These are phyloP conservation scores for Adansonia gregorii DNA, from an alignment of 441 rosid genomes.

Conservation along the genomic window DNA sequence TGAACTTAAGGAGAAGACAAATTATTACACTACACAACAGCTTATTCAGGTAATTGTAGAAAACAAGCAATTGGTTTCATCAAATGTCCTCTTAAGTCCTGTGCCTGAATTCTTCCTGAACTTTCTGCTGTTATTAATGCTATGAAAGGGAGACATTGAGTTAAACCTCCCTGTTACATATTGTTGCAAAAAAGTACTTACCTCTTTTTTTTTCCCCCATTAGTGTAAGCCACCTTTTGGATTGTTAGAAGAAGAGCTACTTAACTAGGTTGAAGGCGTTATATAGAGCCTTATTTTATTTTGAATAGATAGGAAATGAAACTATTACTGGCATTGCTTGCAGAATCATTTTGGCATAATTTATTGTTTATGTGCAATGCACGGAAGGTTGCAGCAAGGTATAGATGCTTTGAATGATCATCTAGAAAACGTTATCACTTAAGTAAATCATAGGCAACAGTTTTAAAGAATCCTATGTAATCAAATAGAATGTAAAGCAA, in stretches of 20 bases:
- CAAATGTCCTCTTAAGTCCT: neutral
- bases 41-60: constrained; percentile 73
- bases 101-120: constrained; percentile 4
- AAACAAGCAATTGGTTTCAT: constrained; percentile 7
- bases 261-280: neutral
- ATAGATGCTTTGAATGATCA: neutral
- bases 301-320: neutral
- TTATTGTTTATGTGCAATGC: neutral
- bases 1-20: constrained; percentile 91
- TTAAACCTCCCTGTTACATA: constrained; percentile 11
- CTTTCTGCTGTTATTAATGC: constrained; percentile 26
- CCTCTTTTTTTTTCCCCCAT: neutral
- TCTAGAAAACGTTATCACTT: neutral
- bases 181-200: constrained; percentile 1
- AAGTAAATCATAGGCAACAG: neutral
- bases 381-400: neutral
- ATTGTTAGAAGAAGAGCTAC: neutral
- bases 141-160: constrained; percentile 2
- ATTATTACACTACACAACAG: constrained; percentile 87
- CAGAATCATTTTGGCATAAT: constrained; percentile 3
- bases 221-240: neutral
- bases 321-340: neutral
- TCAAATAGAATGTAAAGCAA: neutral
- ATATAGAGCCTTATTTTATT: constrained; percentile 1
- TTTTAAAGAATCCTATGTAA: neutral